phyloP scores from a whole-genome alignment of 2,329 filamentous ascomycete species.

The Geoglossum cookeanum region DNA sequence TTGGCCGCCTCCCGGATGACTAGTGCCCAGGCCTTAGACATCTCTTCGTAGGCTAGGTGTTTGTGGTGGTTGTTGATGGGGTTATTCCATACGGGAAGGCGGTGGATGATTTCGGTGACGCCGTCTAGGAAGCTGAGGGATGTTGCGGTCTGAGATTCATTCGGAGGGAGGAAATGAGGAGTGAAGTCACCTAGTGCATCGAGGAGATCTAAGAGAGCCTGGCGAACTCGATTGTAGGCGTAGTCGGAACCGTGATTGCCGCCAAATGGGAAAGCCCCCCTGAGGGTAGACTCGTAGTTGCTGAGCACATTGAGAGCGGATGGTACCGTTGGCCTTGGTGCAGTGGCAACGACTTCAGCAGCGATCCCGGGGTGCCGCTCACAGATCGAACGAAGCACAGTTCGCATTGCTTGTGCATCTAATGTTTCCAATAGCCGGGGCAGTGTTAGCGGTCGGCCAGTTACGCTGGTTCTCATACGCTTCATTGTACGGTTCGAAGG shows the following conservation, averaged over 20 bases:
- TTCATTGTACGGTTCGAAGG: constrained; percentile 46
- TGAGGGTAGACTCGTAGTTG: constrained; percentile 63
- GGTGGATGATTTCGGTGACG: constrained; percentile 77
- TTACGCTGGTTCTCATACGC: constrained; percentile 47
- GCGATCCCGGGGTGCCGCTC: constrained; percentile 73
- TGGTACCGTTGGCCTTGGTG: constrained; percentile 69
- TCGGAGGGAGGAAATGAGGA: constrained; percentile 82
- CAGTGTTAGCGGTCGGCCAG: constrained; percentile 44
- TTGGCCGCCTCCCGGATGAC: constrained; percentile 85
- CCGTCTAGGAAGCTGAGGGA: constrained; percentile 79
- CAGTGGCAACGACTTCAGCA: constrained; percentile 63
- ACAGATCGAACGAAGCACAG: constrained; percentile 77
- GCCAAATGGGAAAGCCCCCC: constrained; percentile 65
- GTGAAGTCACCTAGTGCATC: constrained; percentile 89
- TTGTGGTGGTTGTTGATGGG: constrained; percentile 82
- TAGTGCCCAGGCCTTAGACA: constrained; percentile 79
- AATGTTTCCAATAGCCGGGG: constrained; percentile 84
- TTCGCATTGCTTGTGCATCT: constrained; percentile 64
- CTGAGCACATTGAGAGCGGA: constrained; percentile 63
- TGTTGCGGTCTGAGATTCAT: constrained; percentile 63
- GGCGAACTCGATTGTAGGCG: constrained; percentile 80
- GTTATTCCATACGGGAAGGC: constrained; percentile 77
- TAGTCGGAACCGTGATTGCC: constrained; percentile 78
- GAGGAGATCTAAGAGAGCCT: constrained; percentile 59
- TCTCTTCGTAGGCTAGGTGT: constrained; percentile 89